Base-by-base conservation (phyloP, 371 early-diverging fungal species). In the Rhizopus sp. region DNA sequence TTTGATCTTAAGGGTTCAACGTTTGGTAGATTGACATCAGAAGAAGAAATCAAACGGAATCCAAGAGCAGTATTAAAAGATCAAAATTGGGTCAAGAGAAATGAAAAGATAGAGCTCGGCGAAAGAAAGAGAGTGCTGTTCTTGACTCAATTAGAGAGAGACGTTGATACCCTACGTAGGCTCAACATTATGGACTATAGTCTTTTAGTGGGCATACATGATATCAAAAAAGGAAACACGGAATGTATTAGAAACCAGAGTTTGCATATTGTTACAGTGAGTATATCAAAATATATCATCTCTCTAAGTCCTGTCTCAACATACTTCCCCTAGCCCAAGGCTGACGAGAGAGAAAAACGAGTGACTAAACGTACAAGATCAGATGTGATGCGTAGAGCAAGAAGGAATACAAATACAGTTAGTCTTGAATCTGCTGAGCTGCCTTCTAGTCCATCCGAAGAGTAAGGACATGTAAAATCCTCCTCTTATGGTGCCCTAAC, bases 151-250 rank as follows among this genome's bases (percentile, higher is more conserved):
- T 75, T 94, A 50, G 84, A 91, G 42, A 73, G 81, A 29, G 99
- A 98, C 66, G 91, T 93, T 5, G 76, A 77, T 68, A 80, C 95
- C 50, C 70, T 97, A 50, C 72, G 79, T 44, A 67, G 69, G 12
- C 78, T 91, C 46, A 88, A 93, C 50, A 97, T 98, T 53, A 98
- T 98, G 99, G 99, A 98, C 75, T 98, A 98, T 76, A 93, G 94
- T 55, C 71, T 98, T 51, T 72, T 98, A 16, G 72, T 97, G 17
- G 99, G 99, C 4, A 80, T 94, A 9, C 97, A 97, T 65, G 92
- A 95, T 66, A 53, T 83, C 50, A 75, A 69, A 31, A 82, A 86
- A 33, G 97, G 96, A 44, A 96, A 98, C 70, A 75, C 75, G 46
- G 90, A 93, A 52, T 86, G 89, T 49, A 85, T 96, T 49, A 90